phyloP scores from a whole-genome alignment of 78 protist genomes.

The Dictyostelium firmibasis region DNA sequence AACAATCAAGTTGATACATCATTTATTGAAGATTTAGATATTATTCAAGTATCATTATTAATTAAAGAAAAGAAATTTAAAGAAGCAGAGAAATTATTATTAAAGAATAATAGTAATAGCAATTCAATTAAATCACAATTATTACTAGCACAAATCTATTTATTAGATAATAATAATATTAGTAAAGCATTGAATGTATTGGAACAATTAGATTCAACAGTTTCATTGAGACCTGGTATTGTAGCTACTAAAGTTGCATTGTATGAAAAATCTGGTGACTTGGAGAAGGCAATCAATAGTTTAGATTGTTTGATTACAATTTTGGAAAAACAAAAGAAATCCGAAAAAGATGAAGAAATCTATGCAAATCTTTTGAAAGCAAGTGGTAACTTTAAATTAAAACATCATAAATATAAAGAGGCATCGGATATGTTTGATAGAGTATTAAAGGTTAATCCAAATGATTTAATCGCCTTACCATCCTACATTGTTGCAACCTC shows the following conservation, averaged over 20 bases:
- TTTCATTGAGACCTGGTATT: constrained; percentile 34
- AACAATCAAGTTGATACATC: neutral
- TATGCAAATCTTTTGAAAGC: constrained; percentile 19
- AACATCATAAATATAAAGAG: constrained; percentile 60
- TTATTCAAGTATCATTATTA: constrained; percentile 1
- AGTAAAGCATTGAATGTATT: constrained; percentile 21
- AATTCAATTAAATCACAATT: constrained; percentile 10
- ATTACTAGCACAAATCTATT: constrained; percentile 35
- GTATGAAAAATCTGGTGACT: constrained; percentile 57
- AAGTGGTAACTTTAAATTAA: constrained; percentile 62
- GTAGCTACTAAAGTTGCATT: constrained; percentile 50
- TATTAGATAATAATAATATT: constrained; percentile 4
- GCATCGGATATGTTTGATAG: constrained; percentile 55
- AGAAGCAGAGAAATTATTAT: constrained; percentile 44
- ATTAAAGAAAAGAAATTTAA: constrained; percentile 61
- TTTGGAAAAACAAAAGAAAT: constrained; percentile 10
- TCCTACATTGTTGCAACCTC: constrained; percentile 63
- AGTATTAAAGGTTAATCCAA: constrained; percentile 41
- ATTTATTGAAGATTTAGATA: constrained; percentile 30
- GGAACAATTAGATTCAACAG: constrained; percentile 2
- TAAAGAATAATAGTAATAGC: neutral
- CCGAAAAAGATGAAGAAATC: constrained; percentile 43
- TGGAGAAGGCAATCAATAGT: constrained; percentile 25
- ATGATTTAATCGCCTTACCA: constrained; percentile 62
- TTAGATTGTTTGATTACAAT: constrained; percentile 6